These are phyloP conservation scores for Hygrophila difformis DNA, from an alignment of 257 asterid genomes.

Conservation along the genomic window DNA sequence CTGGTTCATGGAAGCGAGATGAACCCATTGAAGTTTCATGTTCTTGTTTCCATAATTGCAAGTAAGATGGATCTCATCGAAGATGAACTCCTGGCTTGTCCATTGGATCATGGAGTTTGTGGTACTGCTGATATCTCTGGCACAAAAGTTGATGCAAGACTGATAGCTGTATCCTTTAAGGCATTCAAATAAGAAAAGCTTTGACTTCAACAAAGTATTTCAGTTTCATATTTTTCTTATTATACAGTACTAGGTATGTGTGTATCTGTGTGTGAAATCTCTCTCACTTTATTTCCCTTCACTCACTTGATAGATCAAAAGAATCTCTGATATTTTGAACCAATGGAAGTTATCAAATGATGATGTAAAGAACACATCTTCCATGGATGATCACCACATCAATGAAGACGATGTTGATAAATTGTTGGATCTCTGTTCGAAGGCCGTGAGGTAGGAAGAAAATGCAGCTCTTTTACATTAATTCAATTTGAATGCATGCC, in stretches of 20 bases:
- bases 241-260: too few relatives aligned
- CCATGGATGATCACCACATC: constrained; percentile 26
- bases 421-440: constrained; percentile 36
- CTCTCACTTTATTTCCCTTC: constrained; percentile 27
- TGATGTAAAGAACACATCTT: constrained; percentile 18
- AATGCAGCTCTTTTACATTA: background rate
- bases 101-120: constrained; percentile 29
- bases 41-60: constrained; percentile 45
- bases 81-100: constrained; percentile 47
- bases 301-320: constrained; percentile 43
- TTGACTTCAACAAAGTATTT: too few relatives aligned
- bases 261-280: too few relatives aligned
- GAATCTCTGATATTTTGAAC: constrained; percentile 38
- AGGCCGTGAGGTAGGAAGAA: constrained; percentile 21
- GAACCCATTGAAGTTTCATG: constrained; percentile 33
- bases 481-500: too few relatives aligned
- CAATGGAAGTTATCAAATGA: constrained; percentile 48
- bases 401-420: constrained; percentile 52
- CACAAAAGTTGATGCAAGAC: constrained; percentile 26
- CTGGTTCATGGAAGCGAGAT: constrained; percentile 34
- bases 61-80: constrained; percentile 53
- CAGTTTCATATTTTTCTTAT: too few relatives aligned
- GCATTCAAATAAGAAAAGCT: background rate
- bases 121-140: constrained; percentile 18
- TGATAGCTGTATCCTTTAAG: constrained; percentile 66